Conservation (phyloP, 352 stramenopile species). For the Globisporangium okanoganense region DNA sequence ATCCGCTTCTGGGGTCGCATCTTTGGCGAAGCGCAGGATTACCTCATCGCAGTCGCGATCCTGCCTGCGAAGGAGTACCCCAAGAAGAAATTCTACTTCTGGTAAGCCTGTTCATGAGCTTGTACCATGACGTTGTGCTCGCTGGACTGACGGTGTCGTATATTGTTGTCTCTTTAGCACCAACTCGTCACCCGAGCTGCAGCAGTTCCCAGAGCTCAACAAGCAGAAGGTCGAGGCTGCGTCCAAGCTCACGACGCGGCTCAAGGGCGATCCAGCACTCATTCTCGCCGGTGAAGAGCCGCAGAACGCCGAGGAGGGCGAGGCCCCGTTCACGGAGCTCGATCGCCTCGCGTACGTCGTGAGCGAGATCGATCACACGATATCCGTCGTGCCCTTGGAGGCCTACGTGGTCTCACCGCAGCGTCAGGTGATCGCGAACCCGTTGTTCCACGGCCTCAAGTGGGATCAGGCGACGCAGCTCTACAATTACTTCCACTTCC, state of each 20-base stretch:
- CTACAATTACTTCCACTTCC: constrained; percentile 80
- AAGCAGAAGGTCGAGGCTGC: constrained; percentile 53
- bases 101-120: constrained; percentile 20
- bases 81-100: constrained; percentile 88
- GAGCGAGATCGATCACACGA: constrained; percentile 56
- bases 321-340: constrained; percentile 57
- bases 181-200: constrained; percentile 67
- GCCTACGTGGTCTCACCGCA: constrained; percentile 68
- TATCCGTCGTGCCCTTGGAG: constrained; percentile 56
- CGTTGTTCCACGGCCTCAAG: constrained; percentile 61
- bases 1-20: constrained; percentile 77
- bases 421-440: constrained; percentile 64
- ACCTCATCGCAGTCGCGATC: constrained; percentile 58
- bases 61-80: constrained; percentile 59
- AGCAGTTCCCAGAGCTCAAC: constrained; percentile 72
- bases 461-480: constrained; percentile 60
- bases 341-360: constrained; percentile 68
- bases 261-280: constrained; percentile 72
- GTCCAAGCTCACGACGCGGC: constrained; percentile 36
- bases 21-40: constrained; percentile 58
- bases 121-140: neutral
- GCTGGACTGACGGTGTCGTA: neutral
- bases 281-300: constrained; percentile 33
- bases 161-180: constrained; percentile 31
- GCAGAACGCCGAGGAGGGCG: constrained; percentile 36